These are phyloP conservation scores for Boehmeria nivea DNA, from an alignment of 306 rosid species.

Conservation along the genomic window DNA sequence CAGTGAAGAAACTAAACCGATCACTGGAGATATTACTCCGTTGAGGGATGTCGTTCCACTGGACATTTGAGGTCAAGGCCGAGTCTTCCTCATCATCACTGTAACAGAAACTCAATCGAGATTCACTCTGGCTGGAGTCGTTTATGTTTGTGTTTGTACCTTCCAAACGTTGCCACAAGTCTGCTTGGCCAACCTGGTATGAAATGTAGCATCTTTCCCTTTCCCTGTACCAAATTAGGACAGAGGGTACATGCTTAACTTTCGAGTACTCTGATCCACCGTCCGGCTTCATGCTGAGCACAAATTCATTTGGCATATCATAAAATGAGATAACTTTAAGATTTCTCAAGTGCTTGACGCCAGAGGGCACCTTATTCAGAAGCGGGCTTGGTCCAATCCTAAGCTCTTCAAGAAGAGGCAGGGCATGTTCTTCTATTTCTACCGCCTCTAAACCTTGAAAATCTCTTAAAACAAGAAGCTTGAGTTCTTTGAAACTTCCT, in stretches of 20 bases:
- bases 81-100: not conserved
- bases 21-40: not conserved
- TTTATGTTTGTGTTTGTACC: not conserved
- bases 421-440: constrained; percentile 14
- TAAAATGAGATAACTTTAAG: constrained; percentile 1
- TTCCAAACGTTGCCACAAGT: not conserved
- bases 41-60: not conserved
- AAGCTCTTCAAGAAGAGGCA: constrained; percentile 20
- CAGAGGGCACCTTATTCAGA: constrained; percentile 11
- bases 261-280: not conserved
- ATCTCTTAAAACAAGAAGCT: not conserved
- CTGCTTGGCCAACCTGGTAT: not conserved
- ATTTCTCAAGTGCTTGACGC: not conserved
- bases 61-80: not conserved
- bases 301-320: constrained; percentile 2
- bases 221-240: not conserved
- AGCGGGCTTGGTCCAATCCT: not conserved
- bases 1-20: not conserved
- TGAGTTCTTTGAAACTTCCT: constrained; percentile 21
- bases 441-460: constrained; percentile 10
- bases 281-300: not conserved
- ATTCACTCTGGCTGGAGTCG: not conserved
- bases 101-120: constrained; percentile 1
- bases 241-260: not conserved
- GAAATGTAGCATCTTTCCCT: not conserved